phyloP scores from a whole-genome alignment of 2,329 filamentous ascomycete species.

The Dactylella cylindrospora region DNA sequence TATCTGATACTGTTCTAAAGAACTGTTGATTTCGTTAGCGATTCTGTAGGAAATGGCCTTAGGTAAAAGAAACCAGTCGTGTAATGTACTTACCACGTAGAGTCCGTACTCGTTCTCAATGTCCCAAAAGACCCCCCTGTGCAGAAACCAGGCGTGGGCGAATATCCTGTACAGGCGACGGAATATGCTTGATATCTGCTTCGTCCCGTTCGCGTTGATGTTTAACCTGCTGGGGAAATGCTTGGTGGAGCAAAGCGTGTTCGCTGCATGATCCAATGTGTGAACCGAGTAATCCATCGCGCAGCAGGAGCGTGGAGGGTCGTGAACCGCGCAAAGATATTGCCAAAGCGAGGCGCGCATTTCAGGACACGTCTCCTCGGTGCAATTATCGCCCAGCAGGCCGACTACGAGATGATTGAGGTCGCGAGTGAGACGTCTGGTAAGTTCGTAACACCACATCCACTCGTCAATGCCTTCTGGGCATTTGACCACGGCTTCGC shows the following conservation, averaged over 20 bases:
- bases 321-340: conserved; percentile 95
- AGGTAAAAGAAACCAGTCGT: background rate
- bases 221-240: conserved; percentile 79
- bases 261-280: conserved; percentile 95
- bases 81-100: conserved; percentile 62
- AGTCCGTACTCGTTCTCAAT: conserved; percentile 88
- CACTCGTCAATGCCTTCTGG: conserved; percentile 80
- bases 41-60: no score
- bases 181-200: conserved; percentile 93
- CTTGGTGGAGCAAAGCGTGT: conserved; percentile 89
- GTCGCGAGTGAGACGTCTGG: conserved; percentile 90
- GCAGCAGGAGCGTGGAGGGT: conserved; percentile 93
- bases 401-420: conserved; percentile 90
- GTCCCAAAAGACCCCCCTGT: conserved; percentile 90
- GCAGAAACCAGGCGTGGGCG: conserved; percentile 98
- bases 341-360: conserved; percentile 99
- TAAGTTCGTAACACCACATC: conserved; percentile 97
- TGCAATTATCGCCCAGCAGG: conserved; percentile 90
- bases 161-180: conserved; percentile 93
- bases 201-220: conserved; percentile 60
- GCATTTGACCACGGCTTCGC: conserved; percentile 73
- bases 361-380: conserved; percentile 84
- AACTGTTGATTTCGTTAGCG: conserved; percentile 55
- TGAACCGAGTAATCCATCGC: conserved; percentile 99
- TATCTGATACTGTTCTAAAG: conserved; percentile 95